Evolutionary conservation across 345 rosid genomes (phyloP), one percentile per base, ranked within the genome.

Genomic region (Geranium brycei): DNA sequence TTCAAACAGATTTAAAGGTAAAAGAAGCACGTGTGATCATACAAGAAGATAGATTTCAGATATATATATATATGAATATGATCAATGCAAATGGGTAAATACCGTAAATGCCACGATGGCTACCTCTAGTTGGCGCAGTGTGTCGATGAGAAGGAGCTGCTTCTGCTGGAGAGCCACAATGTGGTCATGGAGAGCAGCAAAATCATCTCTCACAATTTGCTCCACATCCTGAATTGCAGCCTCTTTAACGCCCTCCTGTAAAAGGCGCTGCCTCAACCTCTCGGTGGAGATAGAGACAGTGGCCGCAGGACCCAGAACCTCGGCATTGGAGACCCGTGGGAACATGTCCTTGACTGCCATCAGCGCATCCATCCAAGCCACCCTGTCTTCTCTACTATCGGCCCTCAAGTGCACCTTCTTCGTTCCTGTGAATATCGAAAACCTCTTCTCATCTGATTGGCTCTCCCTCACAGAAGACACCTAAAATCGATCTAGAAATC

Each of bases 351-450:
- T 87, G 60, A 82, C 84, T 6, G 84, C 81, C 77, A 79, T 77
- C 68, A 89, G 71, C 0, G 90, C 87, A 69, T 89, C 90, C 71
- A 80, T 66, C 96, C 96, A 89, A 18, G 75, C 71, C 16, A 68
- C 10, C 30, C 85, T 71, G 69, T 89, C 90, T 23, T 87, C 96
- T 1, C 76, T 77, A 0, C 81, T 74, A 56, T 81, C 79, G 3
- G 96, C 96, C 62, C 87, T 78, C 73, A 89, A 65, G 74, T 89
- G 91, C n/a, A 89, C 67, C 73, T 87, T 79, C 73, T 89, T 89
- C 0, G 91, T 89, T 12, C 95, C 96, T 1, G 91, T 87, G 66
- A 71, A 85, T 32, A 89, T 72, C 2, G 95, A 87, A 64, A 89
- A 89, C 66, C 88, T 82, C 76, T 77, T 83, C 47, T 80, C 78